These are phyloP conservation scores for Hibiscus syriacus DNA, from an alignment of 345 rosid species.

Conservation along the genomic window DNA sequence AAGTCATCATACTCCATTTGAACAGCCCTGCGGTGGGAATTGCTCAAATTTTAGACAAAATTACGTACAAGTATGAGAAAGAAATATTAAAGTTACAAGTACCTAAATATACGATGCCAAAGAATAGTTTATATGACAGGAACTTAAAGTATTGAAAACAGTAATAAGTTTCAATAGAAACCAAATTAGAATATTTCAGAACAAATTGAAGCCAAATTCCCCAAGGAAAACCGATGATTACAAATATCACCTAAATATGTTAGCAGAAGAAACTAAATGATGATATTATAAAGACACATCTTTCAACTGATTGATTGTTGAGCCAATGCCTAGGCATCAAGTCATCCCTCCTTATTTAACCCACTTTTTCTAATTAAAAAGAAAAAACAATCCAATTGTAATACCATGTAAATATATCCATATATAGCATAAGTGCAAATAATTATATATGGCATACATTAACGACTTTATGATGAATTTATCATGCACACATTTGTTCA, in stretches of 20 bases:
- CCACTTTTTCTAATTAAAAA: neutral
- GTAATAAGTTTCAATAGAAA: neutral
- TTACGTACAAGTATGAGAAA: neutral
- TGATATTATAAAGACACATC: neutral
- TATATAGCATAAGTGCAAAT: neutral
- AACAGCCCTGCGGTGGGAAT: conserved; percentile 40
- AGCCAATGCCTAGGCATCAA: neutral
- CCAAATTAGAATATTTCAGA: neutral
- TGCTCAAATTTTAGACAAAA: conserved; percentile 8
- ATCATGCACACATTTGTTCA: neutral
- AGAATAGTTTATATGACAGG: neutral
- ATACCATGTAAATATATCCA: neutral
- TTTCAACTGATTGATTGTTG: neutral
- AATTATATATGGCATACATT: neutral
- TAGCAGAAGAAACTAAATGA: neutral
- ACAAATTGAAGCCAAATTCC: neutral
- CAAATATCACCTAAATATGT: neutral
- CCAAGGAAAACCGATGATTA: neutral
- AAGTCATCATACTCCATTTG: conserved; percentile 70
- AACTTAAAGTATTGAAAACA: neutral
- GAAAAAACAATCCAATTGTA: neutral
- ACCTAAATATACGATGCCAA: neutral
- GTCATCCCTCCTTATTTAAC: neutral
- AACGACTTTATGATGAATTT: neutral
- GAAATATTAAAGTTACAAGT: neutral